Conservation (phyloP, 306 rosid genomes). For the Psophocarpus tetragonolobus region DNA sequence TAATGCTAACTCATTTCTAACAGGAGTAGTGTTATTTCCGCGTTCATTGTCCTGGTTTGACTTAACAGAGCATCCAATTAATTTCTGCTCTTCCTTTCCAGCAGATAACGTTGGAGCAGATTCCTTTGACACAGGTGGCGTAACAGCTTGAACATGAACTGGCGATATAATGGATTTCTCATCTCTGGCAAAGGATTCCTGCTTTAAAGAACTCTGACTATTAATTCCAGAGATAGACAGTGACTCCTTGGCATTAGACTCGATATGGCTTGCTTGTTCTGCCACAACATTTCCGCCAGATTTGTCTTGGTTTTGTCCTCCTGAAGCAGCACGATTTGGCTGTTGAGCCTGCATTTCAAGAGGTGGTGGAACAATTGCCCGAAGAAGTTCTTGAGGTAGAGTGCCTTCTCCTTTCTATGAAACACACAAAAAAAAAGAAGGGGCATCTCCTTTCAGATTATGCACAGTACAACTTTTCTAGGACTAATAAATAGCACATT, state of each 20-base stretch:
- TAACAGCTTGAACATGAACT: slow-evolving; percentile 53
- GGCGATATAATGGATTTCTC: slow-evolving; percentile 58
- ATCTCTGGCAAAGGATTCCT: slow-evolving; percentile 65
- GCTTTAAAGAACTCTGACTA: slow-evolving; percentile 56
- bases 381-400: slow-evolving; percentile 97
- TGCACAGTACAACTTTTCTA: slow-evolving; percentile 14
- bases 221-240: slow-evolving; percentile 50
- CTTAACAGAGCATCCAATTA: slow-evolving; percentile 54
- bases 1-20: slow-evolving; percentile 56
- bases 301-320: slow-evolving; percentile 65
- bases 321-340: slow-evolving; percentile 50
- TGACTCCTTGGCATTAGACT: slow-evolving; percentile 62
- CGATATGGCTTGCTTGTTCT: slow-evolving; percentile 53
- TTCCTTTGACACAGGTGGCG: slow-evolving; percentile 60
- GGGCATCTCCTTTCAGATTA: slow-evolving; percentile 21
- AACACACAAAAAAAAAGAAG: slow-evolving; percentile 35
- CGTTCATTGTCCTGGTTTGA: slow-evolving; percentile 70
- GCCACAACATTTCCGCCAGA: slow-evolving; percentile 57
- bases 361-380: slow-evolving; percentile 88
- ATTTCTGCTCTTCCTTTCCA: slow-evolving; percentile 76
- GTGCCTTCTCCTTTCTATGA: slow-evolving; percentile 94
- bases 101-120: slow-evolving; percentile 47
- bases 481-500: slow-evolving; percentile 4
- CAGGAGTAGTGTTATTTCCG: slow-evolving; percentile 50
- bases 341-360: slow-evolving; percentile 75